Conservation (phyloP, 2,329 filamentous ascomycete species). For the Chaetomium sp. region DNA sequence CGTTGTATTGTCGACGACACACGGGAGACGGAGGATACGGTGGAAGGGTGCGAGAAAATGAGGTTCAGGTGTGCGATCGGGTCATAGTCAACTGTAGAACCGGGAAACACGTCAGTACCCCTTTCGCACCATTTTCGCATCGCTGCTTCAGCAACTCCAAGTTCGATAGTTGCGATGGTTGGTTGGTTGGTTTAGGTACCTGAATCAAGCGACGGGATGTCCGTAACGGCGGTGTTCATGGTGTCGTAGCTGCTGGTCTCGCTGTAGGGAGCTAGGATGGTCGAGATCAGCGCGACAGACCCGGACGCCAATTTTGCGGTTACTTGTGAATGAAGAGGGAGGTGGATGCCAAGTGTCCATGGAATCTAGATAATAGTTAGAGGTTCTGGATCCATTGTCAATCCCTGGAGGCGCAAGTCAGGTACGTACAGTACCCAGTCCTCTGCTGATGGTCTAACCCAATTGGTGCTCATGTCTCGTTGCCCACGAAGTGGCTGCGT, state of each 20-base stretch:
- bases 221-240: slow-evolving; percentile 17
- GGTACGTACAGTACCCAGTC: too few relatives aligned
- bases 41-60: slow-evolving; percentile 84
- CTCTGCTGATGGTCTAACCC: too few relatives aligned
- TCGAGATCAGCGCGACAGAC: background rate
- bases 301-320: background rate
- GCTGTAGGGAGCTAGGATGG: background rate
- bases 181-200: slow-evolving; percentile 13
- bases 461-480: too few relatives aligned
- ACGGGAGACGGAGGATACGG: slow-evolving; percentile 67
- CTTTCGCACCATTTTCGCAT: too few relatives aligned
- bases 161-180: background rate
- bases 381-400: too few relatives aligned
- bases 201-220: slow-evolving; percentile 21
- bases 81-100: slow-evolving; percentile 65
- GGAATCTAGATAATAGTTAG: too few relatives aligned
- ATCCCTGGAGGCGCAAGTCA: too few relatives aligned
- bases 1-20: slow-evolving; percentile 67
- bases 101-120: slow-evolving; percentile 12
- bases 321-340: background rate
- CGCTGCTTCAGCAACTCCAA: too few relatives aligned
- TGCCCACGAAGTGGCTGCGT: too few relatives aligned
- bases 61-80: slow-evolving; percentile 88
- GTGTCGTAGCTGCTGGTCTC: background rate
- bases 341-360: background rate